Percentiles rank a stretch among this genome's conserved stretches.
phyloP scores from a whole-genome alignment of 2,329 filamentous ascomycete species.

The Botrytis aclada region DNA sequence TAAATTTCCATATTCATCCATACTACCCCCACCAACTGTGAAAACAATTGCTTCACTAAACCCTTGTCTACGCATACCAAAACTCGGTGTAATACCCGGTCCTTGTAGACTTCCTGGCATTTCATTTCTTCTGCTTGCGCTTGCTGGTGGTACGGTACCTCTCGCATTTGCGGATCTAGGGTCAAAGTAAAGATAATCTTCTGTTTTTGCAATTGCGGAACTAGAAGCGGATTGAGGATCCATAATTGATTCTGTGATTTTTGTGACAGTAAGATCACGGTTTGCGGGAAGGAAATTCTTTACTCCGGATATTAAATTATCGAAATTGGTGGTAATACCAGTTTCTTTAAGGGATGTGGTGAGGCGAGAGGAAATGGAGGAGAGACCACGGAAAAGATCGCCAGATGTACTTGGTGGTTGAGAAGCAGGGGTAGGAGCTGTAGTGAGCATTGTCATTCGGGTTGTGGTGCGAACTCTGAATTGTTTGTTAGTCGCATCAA shows the following conservation, averaged over 20 bases:
- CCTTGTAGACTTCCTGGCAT: slow-evolving; percentile 48
- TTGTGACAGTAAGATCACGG: slow-evolving; percentile 92
- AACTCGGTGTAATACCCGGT: slow-evolving; percentile 72
- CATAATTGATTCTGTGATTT: slow-evolving; percentile 98
- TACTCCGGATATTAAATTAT: slow-evolving; percentile 90
- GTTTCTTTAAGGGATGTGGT: slow-evolving; percentile 94
- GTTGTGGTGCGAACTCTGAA: slow-evolving; percentile 82
- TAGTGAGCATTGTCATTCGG: slow-evolving; percentile 96
- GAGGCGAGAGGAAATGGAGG: slow-evolving; percentile 82
- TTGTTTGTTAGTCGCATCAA: slow-evolving; percentile 24
- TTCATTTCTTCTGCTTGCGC: slow-evolving; percentile 50
- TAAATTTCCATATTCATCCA: slow-evolving; percentile 98
- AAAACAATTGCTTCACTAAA: slow-evolving; percentile 93
- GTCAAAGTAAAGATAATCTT: slow-evolving; percentile 96
- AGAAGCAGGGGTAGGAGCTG: slow-evolving; percentile 61
- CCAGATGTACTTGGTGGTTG: slow-evolving; percentile 54
- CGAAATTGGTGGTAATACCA: slow-evolving; percentile 80
- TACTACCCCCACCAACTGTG: slow-evolving; percentile 90
- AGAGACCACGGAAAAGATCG: slow-evolving; percentile 91
- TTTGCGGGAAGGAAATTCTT: slow-evolving; percentile 98
- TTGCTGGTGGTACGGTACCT: slow-evolving; percentile 83
- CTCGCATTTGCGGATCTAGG: slow-evolving; percentile 89
- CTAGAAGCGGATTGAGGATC: slow-evolving; percentile 87
- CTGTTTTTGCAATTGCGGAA: slow-evolving; percentile 91
- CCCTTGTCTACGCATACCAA: slow-evolving; percentile 85